Evolutionary conservation across 768 basidiomycete species (phyloP), one percentile per base, ranked within the genome.

Genomic region (Psilocybe sp.): DNA sequence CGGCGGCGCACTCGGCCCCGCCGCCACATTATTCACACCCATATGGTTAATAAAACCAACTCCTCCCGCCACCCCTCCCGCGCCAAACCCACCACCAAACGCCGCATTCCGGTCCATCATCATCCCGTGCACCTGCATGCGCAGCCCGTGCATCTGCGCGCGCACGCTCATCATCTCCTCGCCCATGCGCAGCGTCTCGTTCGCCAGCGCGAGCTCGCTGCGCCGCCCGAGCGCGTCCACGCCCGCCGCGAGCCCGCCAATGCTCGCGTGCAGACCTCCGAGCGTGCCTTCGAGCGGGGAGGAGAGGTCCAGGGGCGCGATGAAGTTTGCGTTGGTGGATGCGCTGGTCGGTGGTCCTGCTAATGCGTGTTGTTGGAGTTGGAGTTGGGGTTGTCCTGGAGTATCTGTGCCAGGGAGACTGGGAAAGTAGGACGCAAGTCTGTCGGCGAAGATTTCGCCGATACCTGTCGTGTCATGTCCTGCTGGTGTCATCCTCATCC

Each of bases 71-170:
- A n/a, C n/a, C 58, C 28, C 57, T 63, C 23, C 23, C 23, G 23
- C 34, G 64, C 58, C 32, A n/a, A n/a, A n/a, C 78, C 69, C 42
- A 79, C 78, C 20, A 76, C 79, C 44, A 47, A 79, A 68, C 54
- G 78, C 78, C 13, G 78, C 78, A 66, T 84, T 87, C 51, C 84
- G 74, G 37, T 88, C 85, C 82, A 87, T 82, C 84, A 89, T 84
- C 53, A 89, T 78, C 41, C 78, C 75, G 59, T 89, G 87, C 46
- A 89, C 84, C 79, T 91, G 89, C 76, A 92, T 86, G 47, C 89
- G 75, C 40, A 92, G 64, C 2, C 89, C 89, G 54, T 91, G 86
- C 38, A 91, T 72, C 44, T 76, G 81, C 18, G 78, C 85, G 44
- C 85, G 76, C 43, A 92, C 59, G 16, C 82, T 80, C 57, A 81